These are phyloP conservation scores for Delitschia confertaspora DNA, from an alignment of 495 filamentous ascomycete species.

Conservation along the genomic window DNA sequence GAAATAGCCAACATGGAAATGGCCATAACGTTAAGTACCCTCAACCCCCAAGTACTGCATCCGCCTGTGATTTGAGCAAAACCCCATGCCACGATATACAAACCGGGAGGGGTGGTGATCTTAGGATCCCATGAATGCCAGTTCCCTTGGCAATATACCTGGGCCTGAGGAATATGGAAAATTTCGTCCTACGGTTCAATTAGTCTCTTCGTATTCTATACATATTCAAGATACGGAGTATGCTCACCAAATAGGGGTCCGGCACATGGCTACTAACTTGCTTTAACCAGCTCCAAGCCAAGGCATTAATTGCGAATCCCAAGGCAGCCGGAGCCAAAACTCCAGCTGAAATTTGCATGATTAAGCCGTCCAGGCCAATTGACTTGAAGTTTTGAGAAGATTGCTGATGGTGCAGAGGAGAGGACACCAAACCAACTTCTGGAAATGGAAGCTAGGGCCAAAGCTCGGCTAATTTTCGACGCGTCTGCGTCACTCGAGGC, in stretches of 20 bases:
- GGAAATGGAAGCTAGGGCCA: neutral
- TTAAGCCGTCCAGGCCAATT: no score
- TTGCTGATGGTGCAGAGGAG: neutral
- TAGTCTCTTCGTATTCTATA: neutral
- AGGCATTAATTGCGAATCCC: slow-evolving; percentile 11
- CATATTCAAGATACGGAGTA: neutral
- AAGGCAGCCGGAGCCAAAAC: no score
- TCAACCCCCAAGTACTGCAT: slow-evolving; percentile 43
- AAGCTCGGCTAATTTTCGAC: no score
- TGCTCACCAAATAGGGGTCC: slow-evolving; percentile 67
- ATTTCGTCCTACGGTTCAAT: slow-evolving; percentile 63
- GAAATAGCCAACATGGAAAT: no score
- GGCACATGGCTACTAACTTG: slow-evolving; percentile 43
- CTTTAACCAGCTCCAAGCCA: slow-evolving; percentile 23
- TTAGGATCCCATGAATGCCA: slow-evolving; percentile 87
- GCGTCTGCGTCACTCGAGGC: neutral
- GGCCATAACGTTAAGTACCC: slow-evolving; percentile 44
- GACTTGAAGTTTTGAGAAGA: neutral
- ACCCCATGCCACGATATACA: slow-evolving; percentile 59
- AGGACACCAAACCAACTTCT: slow-evolving; percentile 1
- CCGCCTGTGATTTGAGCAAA: slow-evolving; percentile 9
- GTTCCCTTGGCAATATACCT: slow-evolving; percentile 67
- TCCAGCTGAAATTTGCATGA: no score
- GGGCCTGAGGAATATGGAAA: slow-evolving; percentile 89
- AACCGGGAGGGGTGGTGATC: slow-evolving; percentile 88